Evolutionary conservation across 2,329 filamentous ascomycete species (phyloP), one percentile per base, ranked within the genome.

Genomic region (Calonectria leucothoes): DNA sequence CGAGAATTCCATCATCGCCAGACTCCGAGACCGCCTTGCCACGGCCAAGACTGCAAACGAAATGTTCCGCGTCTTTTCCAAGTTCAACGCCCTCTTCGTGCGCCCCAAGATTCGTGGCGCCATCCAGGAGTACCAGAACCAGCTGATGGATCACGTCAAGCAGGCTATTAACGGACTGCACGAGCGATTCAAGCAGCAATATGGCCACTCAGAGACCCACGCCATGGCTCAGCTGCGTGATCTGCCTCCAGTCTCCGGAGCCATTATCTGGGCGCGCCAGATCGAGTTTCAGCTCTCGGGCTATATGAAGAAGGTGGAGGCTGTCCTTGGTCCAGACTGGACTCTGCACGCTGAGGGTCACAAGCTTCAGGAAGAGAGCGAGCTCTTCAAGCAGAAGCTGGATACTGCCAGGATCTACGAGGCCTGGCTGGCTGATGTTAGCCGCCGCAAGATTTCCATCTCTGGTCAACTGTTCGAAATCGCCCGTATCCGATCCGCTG

Each of bases 11-110:
- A 99, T 99, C 84, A 99, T 99, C 83, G 95, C 97, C 39, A 91
- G 95, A 68, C 89, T 99, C 37, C 91, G 97, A 81, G 97, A 99
- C 85, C 94, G 97, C 72, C 90, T 99, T 70, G 97, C 96, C 17
- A 98, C 95, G 8, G 96, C 97, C 15, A 98, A 98, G 88, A 98
- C 95, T 75, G 97, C 97, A 49, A 98, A 98, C 82, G 97, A 99
- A 85, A 99, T 99, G 97, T 99, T 99, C 84, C 94, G 97, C 69
- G 97, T 99, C 74, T 99, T 99, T 84, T 98, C 97, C 67, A 98
- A 98, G 83, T 99, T 99, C 90, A 99, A 99, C 83, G 97, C 97
- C 2, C 92, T 99, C 35, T 98, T 99, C 79, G 96, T 99, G 70
- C 93, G 97, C 73, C 97, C 97, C n/a, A 99, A 99, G 89, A 98